Evolutionary conservation across 2,329 filamentous ascomycete genomes (phyloP).

Genomic region (Sordariomycetes sp.): DNA sequence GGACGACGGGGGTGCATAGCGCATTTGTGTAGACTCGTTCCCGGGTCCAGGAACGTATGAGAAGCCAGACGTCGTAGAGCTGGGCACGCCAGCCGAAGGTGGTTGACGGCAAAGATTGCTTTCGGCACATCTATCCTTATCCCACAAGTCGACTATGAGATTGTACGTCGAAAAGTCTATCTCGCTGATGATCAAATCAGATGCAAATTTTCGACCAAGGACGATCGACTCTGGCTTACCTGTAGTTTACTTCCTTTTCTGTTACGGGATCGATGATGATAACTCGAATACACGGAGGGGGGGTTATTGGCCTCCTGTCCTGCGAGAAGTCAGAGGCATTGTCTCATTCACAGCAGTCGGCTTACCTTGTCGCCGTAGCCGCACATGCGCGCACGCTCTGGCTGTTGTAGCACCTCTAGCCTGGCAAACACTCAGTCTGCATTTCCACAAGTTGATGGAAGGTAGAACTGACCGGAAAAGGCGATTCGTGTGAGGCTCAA

Average conservation of each 20-base stretch:
- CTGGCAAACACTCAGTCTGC: constrained; percentile 26
- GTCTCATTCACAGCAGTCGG: constrained; percentile 1
- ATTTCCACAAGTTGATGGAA: too few species aligned
- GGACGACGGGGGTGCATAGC: constrained; percentile 24
- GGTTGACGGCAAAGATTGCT: constrained; percentile 60
- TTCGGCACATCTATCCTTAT: constrained; percentile 54
- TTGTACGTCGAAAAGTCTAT: constrained; percentile 34
- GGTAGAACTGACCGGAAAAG: neutral
- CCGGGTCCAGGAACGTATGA: constrained; percentile 52
- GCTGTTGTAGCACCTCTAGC: constrained; percentile 80
- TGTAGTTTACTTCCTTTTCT: constrained; percentile 74
- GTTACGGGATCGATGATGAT: constrained; percentile 67
- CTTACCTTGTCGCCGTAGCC: constrained; percentile 94
- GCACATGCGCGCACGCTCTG: constrained; percentile 91
- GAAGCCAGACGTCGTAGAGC: constrained; percentile 67
- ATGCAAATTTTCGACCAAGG: neutral
- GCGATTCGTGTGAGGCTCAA: too few species aligned
- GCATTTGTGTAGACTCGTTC: constrained; percentile 14
- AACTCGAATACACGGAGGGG: constrained; percentile 82
- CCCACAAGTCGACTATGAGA: constrained; percentile 59
- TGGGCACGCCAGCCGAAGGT: too few species aligned
- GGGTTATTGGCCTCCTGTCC: constrained; percentile 93
- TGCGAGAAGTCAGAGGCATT: constrained; percentile 23
- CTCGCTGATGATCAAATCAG: neutral
- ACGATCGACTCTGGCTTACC: constrained; percentile 42